These are phyloP conservation scores for Rutstroemia sp. DNA, from an alignment of 2,329 filamentous ascomycete species.

Conservation along the genomic window DNA sequence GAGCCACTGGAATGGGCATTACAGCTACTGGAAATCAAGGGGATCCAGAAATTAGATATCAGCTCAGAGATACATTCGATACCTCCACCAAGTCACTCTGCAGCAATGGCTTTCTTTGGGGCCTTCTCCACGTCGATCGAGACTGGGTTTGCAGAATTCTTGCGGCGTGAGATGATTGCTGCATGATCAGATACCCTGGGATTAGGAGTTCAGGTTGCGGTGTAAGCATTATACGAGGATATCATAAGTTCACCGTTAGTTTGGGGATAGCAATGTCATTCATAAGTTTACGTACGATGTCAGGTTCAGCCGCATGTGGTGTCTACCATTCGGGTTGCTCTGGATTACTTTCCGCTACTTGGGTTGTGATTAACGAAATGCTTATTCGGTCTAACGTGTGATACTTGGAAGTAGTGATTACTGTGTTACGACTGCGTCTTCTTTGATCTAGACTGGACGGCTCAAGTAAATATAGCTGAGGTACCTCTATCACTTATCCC, in stretches of 20 bases:
- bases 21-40: conserved; percentile 43
- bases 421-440: too few species aligned
- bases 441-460: too few species aligned
- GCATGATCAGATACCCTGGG: neutral
- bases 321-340: neutral
- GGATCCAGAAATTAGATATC: conserved; percentile 43
- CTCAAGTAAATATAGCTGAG: too few species aligned
- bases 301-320: neutral
- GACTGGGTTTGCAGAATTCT: conserved; percentile 45
- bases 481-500: too few species aligned
- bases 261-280: too few species aligned
- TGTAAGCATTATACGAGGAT: conserved; percentile 2
- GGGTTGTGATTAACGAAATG: neutral
- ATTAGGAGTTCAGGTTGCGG: neutral
- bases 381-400: neutral
- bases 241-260: too few species aligned
- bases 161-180: conserved; percentile 30
- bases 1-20: conserved; percentile 51
- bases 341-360: neutral
- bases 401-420: neutral
- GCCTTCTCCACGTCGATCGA: conserved; percentile 54
- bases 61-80: conserved; percentile 43
- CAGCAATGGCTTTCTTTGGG: conserved; percentile 49
- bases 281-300: neutral
- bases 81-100: conserved; percentile 40